Base-by-base conservation (phyloP, 2,329 filamentous ascomycete species). In the Verticillium dahliae region DNA sequence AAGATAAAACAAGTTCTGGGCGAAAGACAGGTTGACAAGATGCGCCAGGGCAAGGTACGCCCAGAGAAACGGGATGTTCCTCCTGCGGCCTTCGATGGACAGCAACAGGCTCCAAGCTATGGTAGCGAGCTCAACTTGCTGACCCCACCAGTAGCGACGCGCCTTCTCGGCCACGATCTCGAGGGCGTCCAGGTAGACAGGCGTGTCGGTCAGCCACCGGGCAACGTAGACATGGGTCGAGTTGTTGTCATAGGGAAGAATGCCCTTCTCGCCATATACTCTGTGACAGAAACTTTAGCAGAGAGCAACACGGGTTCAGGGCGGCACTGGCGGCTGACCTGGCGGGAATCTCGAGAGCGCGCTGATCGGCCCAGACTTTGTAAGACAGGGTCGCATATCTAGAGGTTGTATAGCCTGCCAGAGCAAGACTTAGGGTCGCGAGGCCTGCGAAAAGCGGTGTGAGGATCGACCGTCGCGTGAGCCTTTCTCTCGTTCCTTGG, bases 1-100 rank as follows among this genome's bases (percentile, higher is more conserved):
- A 10, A 87, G 68, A 67, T 84, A 86, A 74, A 89, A 89, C 35
- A 89, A 72, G 66, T 85, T 88, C 71, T 86, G 81, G 2, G 85
- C 83, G 66, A 84, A 87, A 0, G 84, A 85, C 11, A 89, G 73
- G 61, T 80, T 84, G 60, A 87, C 80, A 5, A 85, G 74, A 60
- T 88, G 84, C 15, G 81, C 81, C n/a, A 89, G 72, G 14, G 80
- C 70, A 62, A 87, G 77, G 65, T 87, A 88, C 1, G 82, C 79
- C 70, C 82, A 81, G 1, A 84, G 73, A 59, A 80, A 73, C 0
- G 82, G 78, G 11, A 89, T 81, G 18, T 80, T 80, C 60, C 85
- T 81, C 65, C 84, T 77, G 55, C 80, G 79, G 67, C 86, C 85
- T 71, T 87, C 82, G 45, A 86, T 76, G 2, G 84, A 81, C 35